A percentile compares a stretch with the other conserved stretches of the same genome.
Evolutionary conservation across 495 filamentous ascomycete genomes (phyloP).

Genomic region (Chaetomium tenue): DNA sequence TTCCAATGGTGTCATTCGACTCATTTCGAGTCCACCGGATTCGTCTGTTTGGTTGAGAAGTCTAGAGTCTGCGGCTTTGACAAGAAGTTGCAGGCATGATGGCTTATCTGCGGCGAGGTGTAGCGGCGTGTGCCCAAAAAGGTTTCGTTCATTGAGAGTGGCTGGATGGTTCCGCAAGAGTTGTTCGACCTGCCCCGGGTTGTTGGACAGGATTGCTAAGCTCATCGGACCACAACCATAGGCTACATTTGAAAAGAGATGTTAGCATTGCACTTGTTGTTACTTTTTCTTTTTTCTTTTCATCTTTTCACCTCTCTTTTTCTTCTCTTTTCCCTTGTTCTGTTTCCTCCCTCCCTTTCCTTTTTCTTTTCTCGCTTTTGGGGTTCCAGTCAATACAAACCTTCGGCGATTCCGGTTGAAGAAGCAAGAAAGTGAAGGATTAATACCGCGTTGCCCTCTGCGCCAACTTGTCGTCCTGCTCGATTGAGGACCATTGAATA

Average conservation of each 20-base stretch:
- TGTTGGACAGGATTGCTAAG: not conserved
- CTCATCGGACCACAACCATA: not conserved
- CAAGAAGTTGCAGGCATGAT: not conserved
- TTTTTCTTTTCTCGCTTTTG: too few relatives aligned
- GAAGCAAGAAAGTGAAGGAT: too few relatives aligned
- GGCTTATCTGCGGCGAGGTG: constrained; percentile 1
- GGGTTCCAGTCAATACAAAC: too few relatives aligned
- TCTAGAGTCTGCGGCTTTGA: not conserved
- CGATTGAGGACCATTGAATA: too few relatives aligned
- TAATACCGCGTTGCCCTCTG: too few relatives aligned
- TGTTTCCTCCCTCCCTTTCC: too few relatives aligned
- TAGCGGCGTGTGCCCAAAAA: not conserved
- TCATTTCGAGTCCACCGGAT: not conserved
- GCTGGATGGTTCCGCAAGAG: not conserved
- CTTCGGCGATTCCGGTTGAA: too few relatives aligned
- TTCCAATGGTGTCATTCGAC: not conserved
- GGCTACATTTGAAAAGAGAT: not conserved
- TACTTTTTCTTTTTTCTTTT: too few relatives aligned
- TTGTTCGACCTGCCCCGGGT: not conserved
- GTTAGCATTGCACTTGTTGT: not conserved
- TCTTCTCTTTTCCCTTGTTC: too few relatives aligned
- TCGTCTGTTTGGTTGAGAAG: not conserved
- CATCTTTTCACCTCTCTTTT: too few relatives aligned
- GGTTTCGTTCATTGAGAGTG: not conserved
- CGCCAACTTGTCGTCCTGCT: too few relatives aligned